A percentile compares a stretch with the other conserved stretches of the same genome.
phyloP scores from a whole-genome alignment of 441 rosid species.

The Gossypium gossypioides region DNA sequence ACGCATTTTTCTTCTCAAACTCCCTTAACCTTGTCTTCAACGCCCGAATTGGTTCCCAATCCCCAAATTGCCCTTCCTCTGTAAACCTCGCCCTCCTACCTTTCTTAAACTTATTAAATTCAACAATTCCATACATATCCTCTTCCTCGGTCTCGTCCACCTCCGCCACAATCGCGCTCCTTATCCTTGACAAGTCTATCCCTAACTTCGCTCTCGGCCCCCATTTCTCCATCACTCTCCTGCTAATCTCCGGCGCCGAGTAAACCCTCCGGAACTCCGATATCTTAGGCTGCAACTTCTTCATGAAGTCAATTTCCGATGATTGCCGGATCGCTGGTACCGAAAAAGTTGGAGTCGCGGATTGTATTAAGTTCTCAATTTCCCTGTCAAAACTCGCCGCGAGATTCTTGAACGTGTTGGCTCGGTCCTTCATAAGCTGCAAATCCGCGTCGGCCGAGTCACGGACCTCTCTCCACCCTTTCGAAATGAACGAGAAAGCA shows the following conservation, averaged over 20 bases:
- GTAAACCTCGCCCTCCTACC: constrained; percentile 28
- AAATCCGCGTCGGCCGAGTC: constrained; percentile 89
- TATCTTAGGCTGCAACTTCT: constrained; percentile 78
- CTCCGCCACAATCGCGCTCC: constrained; percentile 69
- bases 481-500: constrained; percentile 67
- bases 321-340: constrained; percentile 33
- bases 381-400: constrained; percentile 77
- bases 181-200: constrained; percentile 70
- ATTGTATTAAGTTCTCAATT: constrained; percentile 64
- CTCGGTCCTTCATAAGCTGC: constrained; percentile 68
- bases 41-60: constrained; percentile 72
- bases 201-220: constrained; percentile 61
- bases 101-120: constrained; percentile 25
- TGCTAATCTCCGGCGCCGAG: constrained; percentile 85
- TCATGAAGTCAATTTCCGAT: constrained; percentile 68
- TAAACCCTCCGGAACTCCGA: constrained; percentile 83
- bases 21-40: constrained; percentile 58
- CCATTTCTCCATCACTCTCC: constrained; percentile 81
- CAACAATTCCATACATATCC: constrained; percentile 31
- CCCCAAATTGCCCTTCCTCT: constrained; percentile 40
- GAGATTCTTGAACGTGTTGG: constrained; percentile 70
- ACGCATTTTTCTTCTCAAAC: constrained; percentile 58
- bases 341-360: constrained; percentile 52
- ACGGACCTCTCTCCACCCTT: constrained; percentile 81
- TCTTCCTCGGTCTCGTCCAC: constrained; percentile 28